Evolutionary conservation across 306 rosid genomes (phyloP).

Genomic region (Oemleria cerasiformis): DNA sequence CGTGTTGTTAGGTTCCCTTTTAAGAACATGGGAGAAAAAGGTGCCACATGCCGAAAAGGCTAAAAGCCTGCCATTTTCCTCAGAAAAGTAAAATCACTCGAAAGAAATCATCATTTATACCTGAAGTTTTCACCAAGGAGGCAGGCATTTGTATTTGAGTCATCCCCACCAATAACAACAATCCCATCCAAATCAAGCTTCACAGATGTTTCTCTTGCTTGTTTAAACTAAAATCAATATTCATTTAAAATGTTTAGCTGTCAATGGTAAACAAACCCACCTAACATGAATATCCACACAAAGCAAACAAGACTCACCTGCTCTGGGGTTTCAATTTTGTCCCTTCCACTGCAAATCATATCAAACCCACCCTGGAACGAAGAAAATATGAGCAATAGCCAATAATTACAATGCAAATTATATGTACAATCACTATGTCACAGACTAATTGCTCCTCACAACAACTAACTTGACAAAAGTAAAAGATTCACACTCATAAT

Average conservation of each 20-base stretch:
- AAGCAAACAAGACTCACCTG: conserved; percentile 53
- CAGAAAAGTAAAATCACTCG: background rate
- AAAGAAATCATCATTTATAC: conserved; percentile 30
- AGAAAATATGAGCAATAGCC: conserved; percentile 12
- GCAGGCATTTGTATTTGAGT: conserved; percentile 98
- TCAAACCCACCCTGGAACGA: conserved; percentile 92
- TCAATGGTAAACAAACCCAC: conserved; percentile 8
- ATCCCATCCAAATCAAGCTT: conserved; percentile 98
- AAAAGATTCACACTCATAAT: background rate
- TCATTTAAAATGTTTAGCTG: conserved; percentile 27
- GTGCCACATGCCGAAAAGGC: conserved; percentile 15
- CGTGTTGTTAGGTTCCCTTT: background rate
- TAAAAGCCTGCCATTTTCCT: background rate
- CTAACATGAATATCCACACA: background rate
- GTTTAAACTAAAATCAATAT: conserved; percentile 61
- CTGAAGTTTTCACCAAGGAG: conserved; percentile 98
- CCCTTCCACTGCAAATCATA: conserved; percentile 98
- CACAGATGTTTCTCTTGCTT: conserved; percentile 82
- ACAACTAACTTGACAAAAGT: background rate
- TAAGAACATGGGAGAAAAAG: background rate
- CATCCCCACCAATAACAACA: conserved; percentile 98
- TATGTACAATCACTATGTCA: background rate
- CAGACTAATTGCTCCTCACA: background rate
- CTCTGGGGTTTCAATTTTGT: conserved; percentile 98
- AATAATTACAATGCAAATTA: background rate